A percentile compares a stretch with the other conserved stretches of the same genome.
Conservation (phyloP, 371 early-diverging fungal genomes). For the Mortierella sp. region DNA sequence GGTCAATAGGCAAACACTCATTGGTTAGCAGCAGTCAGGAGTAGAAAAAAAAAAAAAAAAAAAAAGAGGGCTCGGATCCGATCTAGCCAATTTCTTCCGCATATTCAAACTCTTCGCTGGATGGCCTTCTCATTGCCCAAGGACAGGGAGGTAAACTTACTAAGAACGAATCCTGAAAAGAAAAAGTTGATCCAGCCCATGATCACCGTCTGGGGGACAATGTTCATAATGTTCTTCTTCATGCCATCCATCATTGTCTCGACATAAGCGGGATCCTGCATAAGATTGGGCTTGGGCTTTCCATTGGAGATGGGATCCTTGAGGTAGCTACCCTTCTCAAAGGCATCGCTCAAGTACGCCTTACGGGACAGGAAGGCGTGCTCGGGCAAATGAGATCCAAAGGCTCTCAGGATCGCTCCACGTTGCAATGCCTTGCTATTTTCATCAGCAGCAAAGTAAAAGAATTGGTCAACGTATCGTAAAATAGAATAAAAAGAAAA, state of each 20-base stretch:
- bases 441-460: neutral
- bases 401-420: conserved; percentile 73
- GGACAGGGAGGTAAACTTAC: conserved; percentile 59
- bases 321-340: conserved; percentile 84
- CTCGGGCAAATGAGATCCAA: conserved; percentile 75
- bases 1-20: neutral
- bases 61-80: neutral
- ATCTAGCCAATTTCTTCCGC: too few relatives aligned
- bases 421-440: conserved; percentile 80
- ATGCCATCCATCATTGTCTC: conserved; percentile 97
- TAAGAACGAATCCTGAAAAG: conserved; percentile 96
- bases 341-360: conserved; percentile 76
- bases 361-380: conserved; percentile 80
- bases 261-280: conserved; percentile 94
- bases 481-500: neutral
- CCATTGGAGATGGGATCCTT: conserved; percentile 75
- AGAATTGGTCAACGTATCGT: neutral
- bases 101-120: neutral
- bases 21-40: neutral
- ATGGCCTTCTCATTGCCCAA: neutral
- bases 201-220: conserved; percentile 97
- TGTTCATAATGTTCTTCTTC: conserved; percentile 96
- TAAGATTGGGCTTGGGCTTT: conserved; percentile 79
- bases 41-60: neutral
- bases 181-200: conserved; percentile 99